These are phyloP conservation scores for Striga asiatica DNA, from an alignment of 257 asterid genomes.

Conservation along the genomic window DNA sequence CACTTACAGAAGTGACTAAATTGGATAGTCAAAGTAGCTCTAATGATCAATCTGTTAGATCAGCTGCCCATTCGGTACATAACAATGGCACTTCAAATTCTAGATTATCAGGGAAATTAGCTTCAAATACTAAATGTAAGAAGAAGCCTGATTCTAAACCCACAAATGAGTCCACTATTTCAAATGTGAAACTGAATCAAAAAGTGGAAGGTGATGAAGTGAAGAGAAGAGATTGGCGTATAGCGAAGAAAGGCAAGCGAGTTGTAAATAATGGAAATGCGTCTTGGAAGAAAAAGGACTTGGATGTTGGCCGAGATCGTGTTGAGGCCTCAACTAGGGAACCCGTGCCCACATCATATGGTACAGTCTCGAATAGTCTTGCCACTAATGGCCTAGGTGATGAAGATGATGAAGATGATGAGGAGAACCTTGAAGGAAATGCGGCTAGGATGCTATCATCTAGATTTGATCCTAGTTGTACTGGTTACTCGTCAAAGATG, in stretches of 20 bases:
- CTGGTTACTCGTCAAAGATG: conserved; percentile 55
- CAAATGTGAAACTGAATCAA: conserved; percentile 27
- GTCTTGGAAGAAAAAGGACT: conserved; percentile 39
- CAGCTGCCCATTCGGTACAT: conserved; percentile 17
- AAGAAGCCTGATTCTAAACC: conserved; percentile 22
- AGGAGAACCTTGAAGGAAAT: conserved; percentile 89
- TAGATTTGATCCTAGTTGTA: conserved; percentile 93
- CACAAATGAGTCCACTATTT: conserved; percentile 19
- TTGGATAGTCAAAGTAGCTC: conserved; percentile 28
- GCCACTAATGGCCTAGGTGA: conserved; percentile 47
- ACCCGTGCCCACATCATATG: conserved; percentile 35
- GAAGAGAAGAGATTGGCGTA: conserved; percentile 23
- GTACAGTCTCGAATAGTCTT: conserved; percentile 29
- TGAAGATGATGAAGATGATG: conserved; percentile 86
- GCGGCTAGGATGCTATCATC: conserved; percentile 99
- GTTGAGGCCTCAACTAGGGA: conserved; percentile 31
- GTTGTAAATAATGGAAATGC: conserved; percentile 28
- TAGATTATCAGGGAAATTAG: conserved; percentile 15
- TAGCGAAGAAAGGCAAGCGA: conserved; percentile 24
- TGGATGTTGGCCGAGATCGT: conserved; percentile 24
- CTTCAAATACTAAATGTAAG: conserved; percentile 20
- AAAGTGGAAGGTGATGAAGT: conserved; percentile 30
- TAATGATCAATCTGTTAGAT: conserved; percentile 21
- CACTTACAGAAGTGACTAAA: conserved; percentile 26
- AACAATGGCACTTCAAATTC: conserved; percentile 9